phyloP scores from a whole-genome alignment of 345 rosid genomes.

The Hibiscus syriacus region DNA sequence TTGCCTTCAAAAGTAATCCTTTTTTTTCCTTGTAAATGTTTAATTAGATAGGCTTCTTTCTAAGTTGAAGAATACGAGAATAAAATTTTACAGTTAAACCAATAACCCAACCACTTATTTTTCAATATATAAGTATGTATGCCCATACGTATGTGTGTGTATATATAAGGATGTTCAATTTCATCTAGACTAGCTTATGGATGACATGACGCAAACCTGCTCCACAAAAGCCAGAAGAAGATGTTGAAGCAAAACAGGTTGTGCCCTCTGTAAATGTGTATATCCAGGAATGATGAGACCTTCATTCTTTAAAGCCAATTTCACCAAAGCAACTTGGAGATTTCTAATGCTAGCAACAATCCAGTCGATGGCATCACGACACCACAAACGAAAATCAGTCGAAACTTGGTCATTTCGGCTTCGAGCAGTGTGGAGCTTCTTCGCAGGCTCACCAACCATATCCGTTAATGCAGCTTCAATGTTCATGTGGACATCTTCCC shows the following conservation, averaged over 20 bases:
- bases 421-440: constrained; percentile 90
- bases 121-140: too few relatives aligned
- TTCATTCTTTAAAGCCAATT: constrained; percentile 55
- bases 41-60: neutral
- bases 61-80: neutral
- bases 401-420: constrained; percentile 88
- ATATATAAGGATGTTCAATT: neutral
- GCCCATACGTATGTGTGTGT: neutral
- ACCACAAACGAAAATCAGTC: constrained; percentile 90
- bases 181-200: neutral
- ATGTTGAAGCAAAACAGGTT: constrained; percentile 83
- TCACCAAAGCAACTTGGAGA: constrained; percentile 63
- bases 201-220: constrained; percentile 45
- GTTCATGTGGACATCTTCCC: constrained; percentile 98
- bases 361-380: constrained; percentile 81
- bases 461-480: constrained; percentile 90
- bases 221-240: constrained; percentile 77
- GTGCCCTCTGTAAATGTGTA: constrained; percentile 94
- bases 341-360: constrained; percentile 32
- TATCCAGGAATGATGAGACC: constrained; percentile 85
- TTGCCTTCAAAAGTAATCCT: neutral
- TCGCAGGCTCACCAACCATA: constrained; percentile 90
- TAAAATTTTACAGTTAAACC: neutral
- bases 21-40: neutral
- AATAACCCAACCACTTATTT: too few relatives aligned